phyloP scores from a whole-genome alignment of 352 stramenopile genomes.

The Pythium grandisporangium region DNA sequence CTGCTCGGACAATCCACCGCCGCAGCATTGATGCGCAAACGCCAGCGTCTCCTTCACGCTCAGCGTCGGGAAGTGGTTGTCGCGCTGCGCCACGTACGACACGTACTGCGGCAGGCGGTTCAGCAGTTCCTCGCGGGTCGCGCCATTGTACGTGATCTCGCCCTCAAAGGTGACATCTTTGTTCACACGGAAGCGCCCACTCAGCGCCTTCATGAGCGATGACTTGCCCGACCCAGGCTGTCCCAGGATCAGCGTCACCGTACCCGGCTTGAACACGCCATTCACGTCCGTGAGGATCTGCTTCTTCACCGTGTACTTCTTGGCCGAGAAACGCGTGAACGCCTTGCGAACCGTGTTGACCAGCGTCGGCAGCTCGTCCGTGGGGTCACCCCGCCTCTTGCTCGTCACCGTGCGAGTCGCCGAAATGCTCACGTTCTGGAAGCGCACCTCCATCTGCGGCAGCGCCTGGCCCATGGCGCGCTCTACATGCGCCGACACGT shows the following conservation, averaged over 20 bases:
- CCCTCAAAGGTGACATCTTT: conserved; percentile 24
- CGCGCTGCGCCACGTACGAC: conserved; percentile 24
- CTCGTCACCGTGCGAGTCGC: conserved; percentile 16
- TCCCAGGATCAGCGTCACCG: conserved; percentile 34
- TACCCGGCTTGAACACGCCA: conserved; percentile 28
- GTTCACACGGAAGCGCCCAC: conserved; percentile 16
- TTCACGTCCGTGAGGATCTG: conserved; percentile 20
- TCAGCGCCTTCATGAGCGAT: conserved; percentile 41
- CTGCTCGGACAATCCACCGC: conserved; percentile 6
- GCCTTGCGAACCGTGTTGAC: conserved; percentile 13
- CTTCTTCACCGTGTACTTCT: conserved; percentile 20
- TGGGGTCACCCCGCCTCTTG: conserved; percentile 4
- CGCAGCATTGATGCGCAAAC: conserved; percentile 23
- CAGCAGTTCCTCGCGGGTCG: conserved; percentile 1
- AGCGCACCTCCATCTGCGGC: conserved; percentile 38
- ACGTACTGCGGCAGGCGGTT: conserved; percentile 19
- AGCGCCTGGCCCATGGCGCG: conserved; percentile 14
- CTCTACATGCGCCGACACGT: conserved; percentile 17
- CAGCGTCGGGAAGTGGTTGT: conserved; percentile 24
- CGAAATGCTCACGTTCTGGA: conserved; percentile 22
- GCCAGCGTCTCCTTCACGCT: conserved; percentile 37
- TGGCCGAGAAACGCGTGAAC: conserved; percentile 10
- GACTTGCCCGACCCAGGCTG: conserved; percentile 38
- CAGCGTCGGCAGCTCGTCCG: conserved; percentile 10
- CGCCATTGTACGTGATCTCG: conserved; percentile 32